These are phyloP conservation scores for Cercospora berteroae DNA, from an alignment of 2,329 filamentous ascomycete genomes.

Conservation along the genomic window DNA sequence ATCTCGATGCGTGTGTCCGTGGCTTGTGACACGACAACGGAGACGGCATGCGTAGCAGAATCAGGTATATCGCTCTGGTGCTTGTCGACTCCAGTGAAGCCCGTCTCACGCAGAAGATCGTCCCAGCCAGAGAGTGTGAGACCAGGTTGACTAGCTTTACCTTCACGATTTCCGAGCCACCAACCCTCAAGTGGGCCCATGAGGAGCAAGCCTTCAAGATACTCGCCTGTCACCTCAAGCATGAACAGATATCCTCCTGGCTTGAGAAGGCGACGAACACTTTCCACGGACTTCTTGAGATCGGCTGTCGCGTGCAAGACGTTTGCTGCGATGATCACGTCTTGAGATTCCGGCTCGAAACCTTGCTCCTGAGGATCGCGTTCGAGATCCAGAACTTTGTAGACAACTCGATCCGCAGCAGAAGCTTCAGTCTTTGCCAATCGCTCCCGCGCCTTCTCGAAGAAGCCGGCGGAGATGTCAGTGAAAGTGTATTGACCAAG, in stretches of 20 bases:
- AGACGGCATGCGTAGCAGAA: conserved; percentile 17
- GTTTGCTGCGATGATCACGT: conserved; percentile 33
- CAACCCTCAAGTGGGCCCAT: conserved; percentile 22
- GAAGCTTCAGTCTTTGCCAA: conserved; percentile 11
- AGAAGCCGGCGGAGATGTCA: conserved; percentile 46
- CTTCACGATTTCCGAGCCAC: conserved; percentile 31
- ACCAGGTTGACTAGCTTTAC: conserved; percentile 31
- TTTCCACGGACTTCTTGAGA: conserved; percentile 25
- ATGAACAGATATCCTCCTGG: conserved; percentile 31
- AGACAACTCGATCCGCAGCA: conserved; percentile 34
- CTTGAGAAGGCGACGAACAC: conserved; percentile 30
- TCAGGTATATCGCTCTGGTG: conserved; percentile 22
- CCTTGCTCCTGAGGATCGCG: conserved; percentile 38
- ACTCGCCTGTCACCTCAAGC: conserved; percentile 26
- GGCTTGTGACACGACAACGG: conserved; percentile 22
- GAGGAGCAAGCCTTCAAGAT: conserved; percentile 15
- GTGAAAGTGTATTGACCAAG: conserved; percentile 49
- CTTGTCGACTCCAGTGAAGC: conserved; percentile 39
- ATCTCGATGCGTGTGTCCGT: conserved; percentile 20
- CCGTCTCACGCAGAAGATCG: conserved; percentile 31
- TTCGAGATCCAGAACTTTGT: conserved; percentile 36
- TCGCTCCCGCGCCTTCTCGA: conserved; percentile 38
- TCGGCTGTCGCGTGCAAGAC: conserved; percentile 31
- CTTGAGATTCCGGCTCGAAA: conserved; percentile 31
- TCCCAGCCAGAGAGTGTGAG: conserved; percentile 37